Percentiles rank a stretch among this genome's conserved stretches.
Conservation (phyloP, 495 filamentous ascomycete genomes). For the Parathielavia appendiculata region DNA sequence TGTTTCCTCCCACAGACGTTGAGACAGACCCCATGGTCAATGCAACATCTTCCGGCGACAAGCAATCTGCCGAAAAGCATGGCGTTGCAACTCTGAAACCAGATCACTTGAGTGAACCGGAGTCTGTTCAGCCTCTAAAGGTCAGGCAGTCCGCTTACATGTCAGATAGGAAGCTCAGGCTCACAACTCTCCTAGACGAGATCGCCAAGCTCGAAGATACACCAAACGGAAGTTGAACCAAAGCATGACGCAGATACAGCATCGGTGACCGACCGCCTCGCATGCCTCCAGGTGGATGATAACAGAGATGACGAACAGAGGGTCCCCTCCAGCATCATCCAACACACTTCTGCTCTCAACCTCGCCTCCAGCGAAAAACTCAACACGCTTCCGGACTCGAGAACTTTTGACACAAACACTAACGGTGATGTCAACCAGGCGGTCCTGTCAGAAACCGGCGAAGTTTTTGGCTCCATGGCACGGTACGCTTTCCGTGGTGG, state of each 20-base stretch:
- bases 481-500: not conserved
- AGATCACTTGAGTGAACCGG: not conserved
- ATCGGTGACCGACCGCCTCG: not conserved
- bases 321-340: not conserved
- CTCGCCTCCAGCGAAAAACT: not conserved
- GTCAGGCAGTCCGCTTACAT: not conserved
- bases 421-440: not conserved
- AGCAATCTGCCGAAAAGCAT: not conserved
- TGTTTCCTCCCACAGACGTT: not conserved
- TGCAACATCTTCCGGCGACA: not conserved
- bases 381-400: not conserved
- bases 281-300: not conserved
- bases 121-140: not conserved
- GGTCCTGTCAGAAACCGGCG: not conserved
- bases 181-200: not conserved
- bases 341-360: not conserved
- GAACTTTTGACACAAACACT: not conserved
- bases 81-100: not conserved
- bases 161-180: not conserved
- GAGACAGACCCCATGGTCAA: not conserved
- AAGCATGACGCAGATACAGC: not conserved
- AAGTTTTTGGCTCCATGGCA: not conserved
- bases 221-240: not conserved
- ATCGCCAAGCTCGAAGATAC: not conserved
- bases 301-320: not conserved